These are phyloP conservation scores for Rutidosis leptorrhynchoides DNA, from an alignment of 129 eudicot genomes.

Conservation along the genomic window DNA sequence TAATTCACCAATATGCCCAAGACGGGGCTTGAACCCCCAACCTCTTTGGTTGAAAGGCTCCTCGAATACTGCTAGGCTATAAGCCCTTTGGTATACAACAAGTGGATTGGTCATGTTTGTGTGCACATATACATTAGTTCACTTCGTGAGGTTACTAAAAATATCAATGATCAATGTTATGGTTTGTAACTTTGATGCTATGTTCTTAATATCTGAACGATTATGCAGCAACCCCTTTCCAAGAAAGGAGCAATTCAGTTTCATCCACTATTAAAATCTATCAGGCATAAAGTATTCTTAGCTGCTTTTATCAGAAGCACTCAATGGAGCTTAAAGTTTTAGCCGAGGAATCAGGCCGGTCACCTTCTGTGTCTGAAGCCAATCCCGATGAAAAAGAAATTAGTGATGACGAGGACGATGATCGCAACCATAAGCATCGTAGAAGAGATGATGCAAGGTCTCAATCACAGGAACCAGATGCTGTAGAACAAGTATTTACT, in stretches of 20 bases:
- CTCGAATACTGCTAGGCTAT: too few species aligned
- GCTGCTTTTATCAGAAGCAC: constrained; percentile 15
- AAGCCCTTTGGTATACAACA: too few species aligned
- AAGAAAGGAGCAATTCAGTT: constrained; percentile 14
- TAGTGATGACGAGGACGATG: constrained; percentile 96
- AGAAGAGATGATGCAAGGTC: constrained; percentile 64
- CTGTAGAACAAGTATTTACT: constrained; percentile 49
- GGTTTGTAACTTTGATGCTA: not conserved
- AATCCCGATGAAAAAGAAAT: constrained; percentile 86
- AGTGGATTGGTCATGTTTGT: not conserved
- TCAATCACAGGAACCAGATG: constrained; percentile 67
- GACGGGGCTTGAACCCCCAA: too few species aligned
- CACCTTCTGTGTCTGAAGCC: constrained; percentile 53
- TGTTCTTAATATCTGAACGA: not conserved
- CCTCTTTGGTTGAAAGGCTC: too few species aligned
- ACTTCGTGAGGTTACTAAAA: not conserved
- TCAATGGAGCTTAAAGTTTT: constrained; percentile 71
- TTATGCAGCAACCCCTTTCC: constrained; percentile 18
- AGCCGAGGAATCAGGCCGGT: constrained; percentile 45
- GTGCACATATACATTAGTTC: not conserved
- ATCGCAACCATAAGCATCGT: constrained; percentile 99
- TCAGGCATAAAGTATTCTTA: constrained; percentile 1
- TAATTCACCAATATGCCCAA: too few species aligned
- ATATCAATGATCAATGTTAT: not conserved
- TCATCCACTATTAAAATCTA: not conserved